Percentiles rank a stretch among this genome's conserved stretches.
These are phyloP conservation scores for Coemansia reversa DNA, from an alignment of 192 early-diverging fungal genomes.

Conservation along the genomic window DNA sequence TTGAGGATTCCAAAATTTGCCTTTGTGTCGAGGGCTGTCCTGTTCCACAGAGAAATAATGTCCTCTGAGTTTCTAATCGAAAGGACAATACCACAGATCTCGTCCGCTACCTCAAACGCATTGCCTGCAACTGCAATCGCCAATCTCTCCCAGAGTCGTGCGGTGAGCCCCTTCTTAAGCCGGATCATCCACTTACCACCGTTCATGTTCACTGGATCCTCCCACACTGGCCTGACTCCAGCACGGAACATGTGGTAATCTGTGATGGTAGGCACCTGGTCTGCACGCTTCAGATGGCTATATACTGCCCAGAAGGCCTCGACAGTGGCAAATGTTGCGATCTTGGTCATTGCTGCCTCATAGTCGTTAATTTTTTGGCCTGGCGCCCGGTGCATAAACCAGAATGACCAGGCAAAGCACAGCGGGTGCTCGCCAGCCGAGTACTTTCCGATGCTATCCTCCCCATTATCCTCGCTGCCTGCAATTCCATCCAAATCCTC, in stretches of 20 bases:
- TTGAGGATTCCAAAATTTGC: slow-evolving; percentile 86
- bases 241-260: slow-evolving; percentile 94
- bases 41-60: slow-evolving; percentile 94
- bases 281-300: slow-evolving; percentile 77
- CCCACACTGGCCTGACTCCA: slow-evolving; percentile 94
- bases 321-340: slow-evolving; percentile 77
- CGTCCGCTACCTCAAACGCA: slow-evolving; percentile 82
- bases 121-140: slow-evolving; percentile 88
- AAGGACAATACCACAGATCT: slow-evolving; percentile 91
- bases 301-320: slow-evolving; percentile 80
- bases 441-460: not conserved
- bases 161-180: slow-evolving; percentile 88
- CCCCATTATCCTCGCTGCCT: no score
- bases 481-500: no score
- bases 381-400: slow-evolving; percentile 91
- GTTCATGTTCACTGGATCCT: slow-evolving; percentile 78
- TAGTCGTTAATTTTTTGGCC: slow-evolving; percentile 86
- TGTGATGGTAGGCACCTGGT: slow-evolving; percentile 79
- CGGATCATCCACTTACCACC: slow-evolving; percentile 97
- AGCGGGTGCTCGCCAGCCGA: slow-evolving; percentile 58
- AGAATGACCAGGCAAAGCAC: slow-evolving; percentile 84
- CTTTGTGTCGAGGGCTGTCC: slow-evolving; percentile 76
- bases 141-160: slow-evolving; percentile 88
- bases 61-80: slow-evolving; percentile 92
- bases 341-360: slow-evolving; percentile 80